phyloP scores from a whole-genome alignment of 2,329 filamentous ascomycete species.

The Plectosphaerella plurivora region DNA sequence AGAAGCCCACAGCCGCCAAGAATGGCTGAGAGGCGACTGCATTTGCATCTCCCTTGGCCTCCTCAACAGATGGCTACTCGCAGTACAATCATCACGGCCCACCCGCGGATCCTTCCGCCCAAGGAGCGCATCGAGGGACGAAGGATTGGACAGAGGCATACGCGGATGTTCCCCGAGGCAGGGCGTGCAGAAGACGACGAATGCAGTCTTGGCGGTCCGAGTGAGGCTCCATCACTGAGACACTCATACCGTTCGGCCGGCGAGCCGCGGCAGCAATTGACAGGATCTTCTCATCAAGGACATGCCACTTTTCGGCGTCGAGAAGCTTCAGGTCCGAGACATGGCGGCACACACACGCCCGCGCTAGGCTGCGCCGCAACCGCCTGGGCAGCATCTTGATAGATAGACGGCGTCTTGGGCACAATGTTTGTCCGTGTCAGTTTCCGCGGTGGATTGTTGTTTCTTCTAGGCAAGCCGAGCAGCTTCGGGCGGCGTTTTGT shows the following conservation, averaged over 20 bases:
- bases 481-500: no score
- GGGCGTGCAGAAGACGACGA: background rate
- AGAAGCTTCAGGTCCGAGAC: no score
- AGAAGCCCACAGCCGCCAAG: background rate
- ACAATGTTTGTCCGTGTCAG: no score
- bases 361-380: background rate
- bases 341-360: no score
- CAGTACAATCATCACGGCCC: no score
- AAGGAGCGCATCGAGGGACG: no score
- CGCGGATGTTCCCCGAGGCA: background rate
- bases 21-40: background rate
- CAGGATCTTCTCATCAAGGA: background rate
- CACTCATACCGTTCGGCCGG: background rate
- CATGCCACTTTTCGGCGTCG: no score
- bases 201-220: slow-evolving; percentile 1
- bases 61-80: no score
- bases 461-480: no score
- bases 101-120: no score
- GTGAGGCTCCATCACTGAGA: background rate
- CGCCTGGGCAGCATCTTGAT: background rate
- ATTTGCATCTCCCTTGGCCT: background rate
- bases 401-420: no score
- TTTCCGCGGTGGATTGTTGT: no score
- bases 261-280: background rate
- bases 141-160: background rate